Evolutionary conservation across 768 basidiomycete genomes (phyloP), one percentile per base, ranked within the genome.

Genomic region (Termitomyces bulborhizus): DNA sequence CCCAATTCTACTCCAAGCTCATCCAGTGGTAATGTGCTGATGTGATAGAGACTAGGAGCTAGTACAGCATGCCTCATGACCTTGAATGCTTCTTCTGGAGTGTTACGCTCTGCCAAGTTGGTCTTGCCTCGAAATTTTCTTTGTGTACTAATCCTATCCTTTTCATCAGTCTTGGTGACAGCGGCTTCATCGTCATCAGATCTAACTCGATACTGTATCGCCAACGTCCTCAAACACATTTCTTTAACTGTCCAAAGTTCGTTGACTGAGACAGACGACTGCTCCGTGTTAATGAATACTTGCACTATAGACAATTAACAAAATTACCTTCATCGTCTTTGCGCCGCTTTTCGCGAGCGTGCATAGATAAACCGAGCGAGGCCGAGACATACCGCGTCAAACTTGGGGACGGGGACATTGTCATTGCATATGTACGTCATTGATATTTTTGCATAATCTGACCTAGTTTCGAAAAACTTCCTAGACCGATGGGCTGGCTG

Each of bases 61-160:
- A 93, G 91, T 65, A 93, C 91, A 0, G 90, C 88, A 34, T 90
- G 88, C 62, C 69, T 93, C 26, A 65, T 90, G 37, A 88, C 80
- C 51, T 67, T 93, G 53, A 91, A 92, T 63, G 78, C 87, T 8
- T 80, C 86, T 16, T 86, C 85, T 2, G 90, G 90, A 15, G 58
- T 86, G 43, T 73, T 93, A 54, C 86, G 86, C 48, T 82, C 88
- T 24, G 87, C 88, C 54, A 92, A 90, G 90, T 90, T 65, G 61
- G 81, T 72, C 5, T 42, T 26, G 32, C 29, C 49, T 15, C 15
- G 39, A n/a, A n/a, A 21, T 37, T 44, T 31, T 45, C 11, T n/a
- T 16, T 29, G 9, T 1, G 29, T 46, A 39, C 43, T 44, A 40
- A 49, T 16, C 47, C 45, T 51, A 37, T 44, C 31, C 27, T 46